Conservation (phyloP, 2,329 filamentous ascomycete genomes). For the Verticillium klebahnii region DNA sequence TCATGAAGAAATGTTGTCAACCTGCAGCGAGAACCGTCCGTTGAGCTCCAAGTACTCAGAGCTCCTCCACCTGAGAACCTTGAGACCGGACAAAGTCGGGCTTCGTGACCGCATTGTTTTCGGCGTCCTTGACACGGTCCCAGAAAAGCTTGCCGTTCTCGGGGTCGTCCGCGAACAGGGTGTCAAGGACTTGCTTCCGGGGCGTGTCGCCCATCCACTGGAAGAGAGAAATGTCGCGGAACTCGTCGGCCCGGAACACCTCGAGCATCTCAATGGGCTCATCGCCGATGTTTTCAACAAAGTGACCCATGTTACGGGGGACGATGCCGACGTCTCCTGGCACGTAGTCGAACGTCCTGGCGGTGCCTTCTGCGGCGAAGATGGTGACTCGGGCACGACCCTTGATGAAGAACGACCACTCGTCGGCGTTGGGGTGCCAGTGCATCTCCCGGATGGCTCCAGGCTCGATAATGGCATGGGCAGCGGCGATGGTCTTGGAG, state of each 20-base stretch:
- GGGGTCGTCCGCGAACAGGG: constrained; percentile 58
- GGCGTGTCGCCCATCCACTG: constrained; percentile 74
- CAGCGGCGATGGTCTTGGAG: constrained; percentile 68
- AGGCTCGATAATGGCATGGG: constrained; percentile 65
- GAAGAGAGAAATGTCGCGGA: constrained; percentile 70
- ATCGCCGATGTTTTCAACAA: constrained; percentile 74
- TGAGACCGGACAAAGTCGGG: background rate
- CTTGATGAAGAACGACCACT: constrained; percentile 75
- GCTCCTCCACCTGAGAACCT: background rate
- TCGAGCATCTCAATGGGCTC: constrained; percentile 75
- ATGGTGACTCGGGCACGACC: constrained; percentile 71
- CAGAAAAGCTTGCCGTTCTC: constrained; percentile 60
- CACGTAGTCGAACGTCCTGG: constrained; percentile 71
- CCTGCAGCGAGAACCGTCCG: too few relatives aligned
- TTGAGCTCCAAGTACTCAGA: background rate
- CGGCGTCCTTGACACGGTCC: constrained; percentile 54
- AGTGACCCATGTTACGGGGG: constrained; percentile 73
- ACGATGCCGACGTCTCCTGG: constrained; percentile 75
- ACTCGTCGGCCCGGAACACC: constrained; percentile 67
- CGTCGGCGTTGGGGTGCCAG: constrained; percentile 76
- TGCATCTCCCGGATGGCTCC: constrained; percentile 75
- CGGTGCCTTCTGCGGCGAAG: constrained; percentile 64
- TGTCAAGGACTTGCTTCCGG: constrained; percentile 59
- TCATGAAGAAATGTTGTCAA: background rate
- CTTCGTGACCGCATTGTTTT: constrained; percentile 51